Evolutionary conservation across 306 rosid species (phyloP).

Genomic region (Inga leiocalycina): DNA sequence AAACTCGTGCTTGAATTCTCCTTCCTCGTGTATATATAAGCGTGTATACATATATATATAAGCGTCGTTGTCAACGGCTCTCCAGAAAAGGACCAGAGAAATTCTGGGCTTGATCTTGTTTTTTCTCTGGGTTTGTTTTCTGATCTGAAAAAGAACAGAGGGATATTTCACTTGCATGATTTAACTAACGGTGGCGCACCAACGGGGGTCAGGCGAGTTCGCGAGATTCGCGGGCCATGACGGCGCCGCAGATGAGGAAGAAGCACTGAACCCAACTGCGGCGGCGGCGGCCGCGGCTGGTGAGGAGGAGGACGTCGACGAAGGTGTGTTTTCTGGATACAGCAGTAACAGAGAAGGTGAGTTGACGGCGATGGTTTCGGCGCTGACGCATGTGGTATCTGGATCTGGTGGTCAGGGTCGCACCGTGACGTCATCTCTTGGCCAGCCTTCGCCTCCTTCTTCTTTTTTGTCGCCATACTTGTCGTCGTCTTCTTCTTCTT

Average conservation of each 20-base stretch:
- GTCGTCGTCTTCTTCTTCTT: slow-evolving; percentile 18
- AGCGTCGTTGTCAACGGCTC: not conserved
- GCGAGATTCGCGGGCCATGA: slow-evolving; percentile 21
- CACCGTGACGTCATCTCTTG: slow-evolving; percentile 36
- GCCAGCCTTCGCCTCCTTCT: slow-evolving; percentile 33
- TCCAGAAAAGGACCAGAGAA: not conserved
- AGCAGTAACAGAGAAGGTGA: slow-evolving; percentile 43
- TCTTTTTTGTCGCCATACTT: slow-evolving; percentile 31
- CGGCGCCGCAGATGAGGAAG: not conserved
- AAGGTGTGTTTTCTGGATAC: slow-evolving; percentile 32
- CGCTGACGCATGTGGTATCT: slow-evolving; percentile 63
- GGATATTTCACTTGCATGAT: slow-evolving; percentile 20
- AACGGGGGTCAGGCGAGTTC: slow-evolving; percentile 25
- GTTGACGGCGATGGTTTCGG: slow-evolving; percentile 69
- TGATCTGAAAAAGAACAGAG: not conserved
- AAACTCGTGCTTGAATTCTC: not conserved
- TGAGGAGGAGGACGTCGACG: not conserved
- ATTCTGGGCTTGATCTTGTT: not conserved
- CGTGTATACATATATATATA: not conserved
- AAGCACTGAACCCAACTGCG: not conserved
- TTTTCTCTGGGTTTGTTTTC: not conserved
- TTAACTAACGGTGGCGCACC: slow-evolving; percentile 49
- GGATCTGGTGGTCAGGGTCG: slow-evolving; percentile 55
- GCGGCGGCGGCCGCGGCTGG: not conserved
- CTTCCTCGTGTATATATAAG: not conserved